These are phyloP conservation scores for Protoeuglena noctilucae DNA, from an alignment of 139 green algal genomes.

Conservation along the genomic window DNA sequence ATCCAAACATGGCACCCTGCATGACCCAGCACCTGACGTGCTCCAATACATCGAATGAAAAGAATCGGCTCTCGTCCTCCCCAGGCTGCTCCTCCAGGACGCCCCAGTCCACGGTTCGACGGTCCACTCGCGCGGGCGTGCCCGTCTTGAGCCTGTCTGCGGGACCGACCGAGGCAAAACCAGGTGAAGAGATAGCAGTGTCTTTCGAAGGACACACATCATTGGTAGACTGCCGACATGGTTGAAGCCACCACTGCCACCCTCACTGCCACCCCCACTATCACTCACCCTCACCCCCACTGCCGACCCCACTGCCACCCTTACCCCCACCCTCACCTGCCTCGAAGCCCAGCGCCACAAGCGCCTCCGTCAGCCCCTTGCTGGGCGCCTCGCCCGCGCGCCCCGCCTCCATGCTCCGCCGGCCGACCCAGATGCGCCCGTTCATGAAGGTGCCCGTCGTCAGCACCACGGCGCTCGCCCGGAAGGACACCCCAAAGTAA, in stretches of 20 bases:
- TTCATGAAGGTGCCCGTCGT: conserved; percentile 99
- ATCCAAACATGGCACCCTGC: too few relatives aligned
- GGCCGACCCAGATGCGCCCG: conserved; percentile 87
- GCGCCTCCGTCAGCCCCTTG: conserved; percentile 73
- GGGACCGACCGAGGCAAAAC: too few relatives aligned
- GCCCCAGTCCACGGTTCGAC: conserved; percentile 62
- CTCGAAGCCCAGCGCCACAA: conserved; percentile 75
- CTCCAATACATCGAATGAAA: conserved; percentile 70
- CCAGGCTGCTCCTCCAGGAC: conserved; percentile 61
- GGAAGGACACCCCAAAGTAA: conserved; percentile 81
- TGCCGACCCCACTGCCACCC: too few relatives aligned
- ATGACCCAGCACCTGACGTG: too few relatives aligned
- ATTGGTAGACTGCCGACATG: too few relatives aligned
- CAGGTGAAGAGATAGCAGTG: too few relatives aligned
- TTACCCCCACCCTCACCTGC: too few relatives aligned
- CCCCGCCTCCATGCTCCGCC: conserved; percentile 63
- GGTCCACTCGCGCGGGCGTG: conserved; percentile 83
- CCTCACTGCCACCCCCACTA: too few relatives aligned
- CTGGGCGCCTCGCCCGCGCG: conserved; percentile 74
- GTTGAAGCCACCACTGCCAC: too few relatives aligned
- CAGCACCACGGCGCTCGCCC: conserved; percentile 49
- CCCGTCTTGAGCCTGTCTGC: conserved; percentile 88
- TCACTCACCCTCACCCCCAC: too few relatives aligned
- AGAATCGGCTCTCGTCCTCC: conserved; percentile 61
- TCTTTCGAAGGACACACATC: too few relatives aligned